phyloP scores from a whole-genome alignment of 768 basidiomycete genomes.

The Panus rudis region DNA sequence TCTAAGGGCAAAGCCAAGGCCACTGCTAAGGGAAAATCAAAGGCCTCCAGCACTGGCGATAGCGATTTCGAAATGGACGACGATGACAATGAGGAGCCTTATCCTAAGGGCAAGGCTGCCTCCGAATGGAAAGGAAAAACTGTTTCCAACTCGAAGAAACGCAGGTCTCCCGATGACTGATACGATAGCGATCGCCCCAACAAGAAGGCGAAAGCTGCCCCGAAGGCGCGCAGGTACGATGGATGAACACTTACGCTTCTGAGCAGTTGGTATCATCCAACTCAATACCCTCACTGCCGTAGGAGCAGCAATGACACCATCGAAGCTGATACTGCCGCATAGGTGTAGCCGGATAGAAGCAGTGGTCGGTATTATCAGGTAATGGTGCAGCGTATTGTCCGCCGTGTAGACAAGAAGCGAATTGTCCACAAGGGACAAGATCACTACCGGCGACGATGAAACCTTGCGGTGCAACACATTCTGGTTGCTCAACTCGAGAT shows the following conservation, averaged over 20 bases:
- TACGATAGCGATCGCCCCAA: constrained; percentile 26
- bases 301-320: constrained; percentile 81
- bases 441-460: constrained; percentile 70
- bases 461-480: constrained; percentile 79
- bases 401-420: constrained; percentile 90
- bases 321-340: constrained; percentile 93
- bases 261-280: constrained; percentile 93
- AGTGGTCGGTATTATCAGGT: constrained; percentile 77
- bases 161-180: constrained; percentile 26
- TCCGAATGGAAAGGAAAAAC: constrained; percentile 17
- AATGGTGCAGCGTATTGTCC: constrained; percentile 92
- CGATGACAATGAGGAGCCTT: constrained; percentile 35
- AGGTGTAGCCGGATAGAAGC: constrained; percentile 80
- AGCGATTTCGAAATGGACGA: constrained; percentile 49
- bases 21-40: constrained; percentile 18
- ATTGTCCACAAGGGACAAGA: constrained; percentile 90
- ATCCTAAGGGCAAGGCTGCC: constrained; percentile 12
- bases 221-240: constrained; percentile 57
- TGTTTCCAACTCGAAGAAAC: constrained; percentile 37
- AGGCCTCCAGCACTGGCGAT: constrained; percentile 7
- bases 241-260: constrained; percentile 79
- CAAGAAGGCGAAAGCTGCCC: too few species aligned
- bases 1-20: constrained; percentile 17
- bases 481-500: constrained; percentile 76
- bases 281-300: constrained; percentile 83